Conservation (phyloP, 805 yeast species). For the Kodamaea nitidulidarum region DNA sequence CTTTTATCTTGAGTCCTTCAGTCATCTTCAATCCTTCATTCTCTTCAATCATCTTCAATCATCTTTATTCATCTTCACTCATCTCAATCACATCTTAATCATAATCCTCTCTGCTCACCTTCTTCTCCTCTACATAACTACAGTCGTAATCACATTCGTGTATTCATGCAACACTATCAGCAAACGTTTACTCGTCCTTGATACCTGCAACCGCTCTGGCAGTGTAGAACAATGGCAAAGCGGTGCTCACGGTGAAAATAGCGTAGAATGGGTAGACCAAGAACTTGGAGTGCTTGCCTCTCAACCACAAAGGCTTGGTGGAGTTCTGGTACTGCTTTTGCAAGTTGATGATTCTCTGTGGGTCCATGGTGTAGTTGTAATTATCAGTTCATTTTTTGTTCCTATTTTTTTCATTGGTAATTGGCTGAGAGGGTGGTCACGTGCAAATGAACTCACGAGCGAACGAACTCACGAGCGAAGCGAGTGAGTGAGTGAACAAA, state of each 20-base stretch:
- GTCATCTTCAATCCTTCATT: too few species aligned
- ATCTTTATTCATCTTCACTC: too few species aligned
- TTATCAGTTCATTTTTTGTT: slow-evolving; percentile 13
- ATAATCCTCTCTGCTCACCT: too few species aligned
- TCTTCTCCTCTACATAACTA: too few species aligned
- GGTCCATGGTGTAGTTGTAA: slow-evolving; percentile 30
- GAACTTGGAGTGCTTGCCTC: slow-evolving; percentile 51
- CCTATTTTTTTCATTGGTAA: slow-evolving; percentile 9
- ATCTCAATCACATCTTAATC: too few species aligned
- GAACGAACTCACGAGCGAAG: too few species aligned
- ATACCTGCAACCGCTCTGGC: slow-evolving; percentile 71
- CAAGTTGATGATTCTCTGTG: slow-evolving; percentile 44
- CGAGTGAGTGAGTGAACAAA: too few species aligned
- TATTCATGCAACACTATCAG: not conserved
- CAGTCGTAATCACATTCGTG: not conserved
- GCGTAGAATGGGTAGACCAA: slow-evolving; percentile 78
- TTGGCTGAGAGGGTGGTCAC: slow-evolving; percentile 9
- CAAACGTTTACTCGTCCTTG: slow-evolving; percentile 38
- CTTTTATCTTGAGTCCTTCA: too few species aligned
- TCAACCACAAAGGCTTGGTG: slow-evolving; percentile 41
- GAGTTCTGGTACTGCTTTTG: slow-evolving; percentile 44
- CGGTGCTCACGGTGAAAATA: slow-evolving; percentile 62
- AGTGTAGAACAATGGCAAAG: slow-evolving; percentile 61
- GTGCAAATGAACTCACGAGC: not conserved
- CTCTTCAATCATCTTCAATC: too few species aligned